Evolutionary conservation across 495 filamentous ascomycete species (phyloP), one percentile per base, ranked within the genome.

Genomic region (Penicillium steckii): DNA sequence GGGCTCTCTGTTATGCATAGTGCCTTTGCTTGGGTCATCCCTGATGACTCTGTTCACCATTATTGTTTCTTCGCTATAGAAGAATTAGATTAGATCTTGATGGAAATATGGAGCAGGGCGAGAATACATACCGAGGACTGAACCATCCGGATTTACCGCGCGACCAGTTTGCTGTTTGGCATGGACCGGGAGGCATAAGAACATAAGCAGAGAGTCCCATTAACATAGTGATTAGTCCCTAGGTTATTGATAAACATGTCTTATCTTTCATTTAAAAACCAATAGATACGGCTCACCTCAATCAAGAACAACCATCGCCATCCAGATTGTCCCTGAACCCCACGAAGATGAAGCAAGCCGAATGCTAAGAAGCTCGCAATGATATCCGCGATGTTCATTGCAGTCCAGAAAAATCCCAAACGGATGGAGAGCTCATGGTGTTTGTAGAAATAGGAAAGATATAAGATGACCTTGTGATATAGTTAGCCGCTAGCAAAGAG

Each of bases 391-490:
- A 80, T 59, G 12, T 68, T 74, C 59, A 81, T 76, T 56, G 81
- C 68, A 79, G 81, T 33, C 85, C 86, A 90, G 60, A 88, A 87
- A 44, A 76, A 75, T 23, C 69, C 72, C 8, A 87, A 71, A 0
- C 84, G 81, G 13, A 82, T 68, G 0, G 84, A 78, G 23, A 91
- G 70, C 56, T 87, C 85, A 6, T 73, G 65, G 38, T 79, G 75
- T 44, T 71, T 87, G 59, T 83, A 87, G 60, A 87, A 91, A 64
- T 89, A 89, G 1, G 82, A 83, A 4, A 89, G 71, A 52, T 87
- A 89, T 0, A 89, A 57, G 33, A 83, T 66, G 5, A 47, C 25
- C n/a, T 66, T 2, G 66, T 60, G 23, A 70, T 67, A 33, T 67
- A 66, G 0, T 60, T 64, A 9, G 59, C 67, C 57, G 55, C 57